Evolutionary conservation across 2,329 filamentous ascomycete genomes (phyloP).

Genomic region (Orbilia ellipsospora): DNA sequence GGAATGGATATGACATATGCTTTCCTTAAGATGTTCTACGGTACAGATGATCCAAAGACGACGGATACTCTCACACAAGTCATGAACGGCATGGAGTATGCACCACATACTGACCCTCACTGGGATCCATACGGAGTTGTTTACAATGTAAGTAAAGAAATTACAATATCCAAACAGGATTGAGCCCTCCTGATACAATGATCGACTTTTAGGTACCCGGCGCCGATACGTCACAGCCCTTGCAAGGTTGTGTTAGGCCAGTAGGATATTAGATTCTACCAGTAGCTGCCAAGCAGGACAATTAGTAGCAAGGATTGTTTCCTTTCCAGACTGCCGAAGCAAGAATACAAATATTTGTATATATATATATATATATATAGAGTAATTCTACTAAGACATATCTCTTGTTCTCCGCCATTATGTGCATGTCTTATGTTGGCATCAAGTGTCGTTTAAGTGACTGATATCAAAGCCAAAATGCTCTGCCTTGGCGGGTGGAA

Average conservation of each 20-base stretch:
- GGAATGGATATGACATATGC: constrained; percentile 59
- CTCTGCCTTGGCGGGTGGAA: no score
- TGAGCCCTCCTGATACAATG: background rate
- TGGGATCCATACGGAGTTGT: constrained; percentile 38
- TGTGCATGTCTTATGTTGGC: no score
- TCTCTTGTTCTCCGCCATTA: no score
- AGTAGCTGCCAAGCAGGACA: no score
- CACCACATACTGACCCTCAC: constrained; percentile 28
- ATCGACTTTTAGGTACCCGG: background rate
- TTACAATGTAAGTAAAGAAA: constrained; percentile 19
- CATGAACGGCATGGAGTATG: constrained; percentile 59
- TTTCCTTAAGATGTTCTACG: constrained; percentile 62
- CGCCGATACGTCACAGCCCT: background rate
- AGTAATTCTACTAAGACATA: no score
- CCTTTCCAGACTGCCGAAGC: no score
- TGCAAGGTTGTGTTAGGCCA: background rate
- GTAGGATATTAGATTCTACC: no score
- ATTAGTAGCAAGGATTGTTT: no score
- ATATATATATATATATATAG: no score
- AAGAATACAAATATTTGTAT: no score
- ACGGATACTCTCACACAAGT: constrained; percentile 10
- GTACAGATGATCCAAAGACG: constrained; percentile 58
- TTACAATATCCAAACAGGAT: background rate
- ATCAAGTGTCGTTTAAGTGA: no score
- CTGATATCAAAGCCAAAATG: no score